Conservation (phyloP, 1,284 basidiomycete genomes). For the Ustilago hordei region DNA sequence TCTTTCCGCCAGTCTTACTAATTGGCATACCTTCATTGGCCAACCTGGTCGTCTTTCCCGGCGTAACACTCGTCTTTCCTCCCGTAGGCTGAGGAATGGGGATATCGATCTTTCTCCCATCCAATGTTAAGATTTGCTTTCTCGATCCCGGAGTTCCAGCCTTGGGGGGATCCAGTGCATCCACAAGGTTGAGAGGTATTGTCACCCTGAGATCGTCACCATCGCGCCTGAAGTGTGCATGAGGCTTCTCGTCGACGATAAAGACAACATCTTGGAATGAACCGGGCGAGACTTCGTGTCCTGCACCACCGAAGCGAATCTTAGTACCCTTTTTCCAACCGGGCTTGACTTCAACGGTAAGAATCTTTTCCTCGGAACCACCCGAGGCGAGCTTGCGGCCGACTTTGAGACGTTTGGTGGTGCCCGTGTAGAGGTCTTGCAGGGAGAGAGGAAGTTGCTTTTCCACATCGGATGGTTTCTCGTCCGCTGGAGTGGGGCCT, state of each 20-base stretch:
- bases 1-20: conserved; percentile 60
- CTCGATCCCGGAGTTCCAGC: conserved; percentile 52
- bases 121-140: conserved; percentile 56
- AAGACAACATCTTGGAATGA: conserved; percentile 67
- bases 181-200: conserved; percentile 56
- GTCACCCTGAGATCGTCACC: conserved; percentile 64
- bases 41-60: conserved; percentile 64
- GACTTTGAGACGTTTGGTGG: conserved; percentile 90
- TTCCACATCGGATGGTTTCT: conserved; percentile 76
- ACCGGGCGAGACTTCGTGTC: conserved; percentile 65
- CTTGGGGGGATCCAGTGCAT: conserved; percentile 66
- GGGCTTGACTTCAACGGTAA: conserved; percentile 71
- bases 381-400: conserved; percentile 81
- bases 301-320: conserved; percentile 65
- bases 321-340: conserved; percentile 70
- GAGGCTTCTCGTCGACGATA: conserved; percentile 67
- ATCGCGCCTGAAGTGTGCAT: conserved; percentile 60
- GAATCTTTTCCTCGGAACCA: conserved; percentile 85
- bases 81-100: conserved; percentile 56
- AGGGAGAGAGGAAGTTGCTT: conserved; percentile 87
- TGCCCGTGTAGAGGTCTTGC: conserved; percentile 89
- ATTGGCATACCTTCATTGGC: conserved; percentile 68
- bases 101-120: conserved; percentile 61
- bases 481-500: conserved; percentile 4
- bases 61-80: conserved; percentile 54